Percentiles rank a stretch among this genome's conserved stretches.
phyloP scores from a whole-genome alignment of 2,329 filamentous ascomycete species.

The Aspergillus sp. region DNA sequence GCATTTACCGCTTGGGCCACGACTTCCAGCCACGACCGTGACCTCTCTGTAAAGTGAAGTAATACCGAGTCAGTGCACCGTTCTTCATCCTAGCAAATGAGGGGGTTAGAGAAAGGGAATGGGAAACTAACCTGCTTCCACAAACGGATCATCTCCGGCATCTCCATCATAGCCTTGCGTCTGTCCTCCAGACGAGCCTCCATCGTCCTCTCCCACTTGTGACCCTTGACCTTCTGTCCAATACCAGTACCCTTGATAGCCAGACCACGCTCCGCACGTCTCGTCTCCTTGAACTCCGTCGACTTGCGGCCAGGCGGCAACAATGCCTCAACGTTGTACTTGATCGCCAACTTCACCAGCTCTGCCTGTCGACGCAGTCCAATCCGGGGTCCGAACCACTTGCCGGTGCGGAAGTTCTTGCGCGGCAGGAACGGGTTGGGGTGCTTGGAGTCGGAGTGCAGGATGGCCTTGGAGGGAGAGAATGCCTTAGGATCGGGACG shows the following conservation, averaged over 20 bases:
- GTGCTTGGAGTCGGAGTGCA: slow-evolving; percentile 49
- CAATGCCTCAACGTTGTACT: slow-evolving; percentile 78
- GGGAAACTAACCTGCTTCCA: slow-evolving; percentile 79
- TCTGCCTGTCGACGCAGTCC: slow-evolving; percentile 87
- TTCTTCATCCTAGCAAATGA: not conserved
- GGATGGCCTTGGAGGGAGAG: slow-evolving; percentile 36
- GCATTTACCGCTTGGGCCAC: slow-evolving; percentile 60
- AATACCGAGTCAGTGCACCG: slow-evolving; percentile 37
- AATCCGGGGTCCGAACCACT: slow-evolving; percentile 80
- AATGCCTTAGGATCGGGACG: slow-evolving; percentile 34
- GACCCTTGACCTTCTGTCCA: slow-evolving; percentile 92
- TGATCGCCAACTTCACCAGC: slow-evolving; percentile 78
- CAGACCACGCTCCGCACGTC: slow-evolving; percentile 76
- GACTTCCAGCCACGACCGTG: slow-evolving; percentile 75
- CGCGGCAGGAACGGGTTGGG: slow-evolving; percentile 79
- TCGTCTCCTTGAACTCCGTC: slow-evolving; percentile 65
- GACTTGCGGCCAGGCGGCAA: slow-evolving; percentile 77
- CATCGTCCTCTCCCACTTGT: slow-evolving; percentile 85
- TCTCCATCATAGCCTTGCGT: slow-evolving; percentile 88
- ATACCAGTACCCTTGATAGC: slow-evolving; percentile 90
- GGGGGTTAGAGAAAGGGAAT: not conserved
- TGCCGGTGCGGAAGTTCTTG: slow-evolving; percentile 75
- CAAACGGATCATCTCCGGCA: slow-evolving; percentile 86
- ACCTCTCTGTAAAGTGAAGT: slow-evolving; percentile 54
- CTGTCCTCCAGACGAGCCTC: slow-evolving; percentile 81